Percentiles rank a stretch among this genome's conserved stretches.
Evolutionary conservation across 345 rosid genomes (phyloP).

Genomic region (Syzygium aqueum): DNA sequence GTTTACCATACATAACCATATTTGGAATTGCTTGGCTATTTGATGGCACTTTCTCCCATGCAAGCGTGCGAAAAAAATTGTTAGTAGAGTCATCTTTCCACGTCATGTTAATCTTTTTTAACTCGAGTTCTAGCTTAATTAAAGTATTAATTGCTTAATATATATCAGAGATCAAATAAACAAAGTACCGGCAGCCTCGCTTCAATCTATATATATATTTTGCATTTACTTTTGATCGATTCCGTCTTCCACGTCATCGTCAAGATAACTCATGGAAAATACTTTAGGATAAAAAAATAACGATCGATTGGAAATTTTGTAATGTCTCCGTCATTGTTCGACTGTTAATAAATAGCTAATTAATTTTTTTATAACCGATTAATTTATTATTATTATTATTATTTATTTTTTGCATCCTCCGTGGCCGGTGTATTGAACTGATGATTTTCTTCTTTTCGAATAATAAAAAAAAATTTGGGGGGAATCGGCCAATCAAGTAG

Average conservation of each 20-base stretch:
- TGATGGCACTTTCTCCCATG: neutral
- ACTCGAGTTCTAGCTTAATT: neutral
- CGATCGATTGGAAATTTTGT: neutral
- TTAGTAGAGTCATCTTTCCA: neutral
- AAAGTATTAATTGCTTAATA: neutral
- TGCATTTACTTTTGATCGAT: neutral
- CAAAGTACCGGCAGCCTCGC: rapidly evolving
- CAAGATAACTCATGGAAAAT: neutral
- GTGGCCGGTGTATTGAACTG: neutral
- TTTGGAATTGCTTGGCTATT: neutral
- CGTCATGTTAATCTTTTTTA: neutral
- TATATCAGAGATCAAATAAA: neutral
- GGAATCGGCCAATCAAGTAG: neutral
- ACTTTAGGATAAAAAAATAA: neutral
- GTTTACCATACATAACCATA: too few species aligned
- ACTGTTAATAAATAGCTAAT: neutral
- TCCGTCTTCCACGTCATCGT: rapidly evolving
- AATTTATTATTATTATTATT: neutral
- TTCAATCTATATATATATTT: neutral
- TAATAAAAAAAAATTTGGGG: neutral
- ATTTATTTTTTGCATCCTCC: neutral
- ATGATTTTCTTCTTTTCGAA: neutral
- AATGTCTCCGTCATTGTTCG: neutral
- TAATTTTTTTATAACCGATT: neutral
- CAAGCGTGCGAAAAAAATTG: neutral